Evolutionary conservation across 2,329 filamentous ascomycete genomes (phyloP).

Genomic region (Diplodia corticola): DNA sequence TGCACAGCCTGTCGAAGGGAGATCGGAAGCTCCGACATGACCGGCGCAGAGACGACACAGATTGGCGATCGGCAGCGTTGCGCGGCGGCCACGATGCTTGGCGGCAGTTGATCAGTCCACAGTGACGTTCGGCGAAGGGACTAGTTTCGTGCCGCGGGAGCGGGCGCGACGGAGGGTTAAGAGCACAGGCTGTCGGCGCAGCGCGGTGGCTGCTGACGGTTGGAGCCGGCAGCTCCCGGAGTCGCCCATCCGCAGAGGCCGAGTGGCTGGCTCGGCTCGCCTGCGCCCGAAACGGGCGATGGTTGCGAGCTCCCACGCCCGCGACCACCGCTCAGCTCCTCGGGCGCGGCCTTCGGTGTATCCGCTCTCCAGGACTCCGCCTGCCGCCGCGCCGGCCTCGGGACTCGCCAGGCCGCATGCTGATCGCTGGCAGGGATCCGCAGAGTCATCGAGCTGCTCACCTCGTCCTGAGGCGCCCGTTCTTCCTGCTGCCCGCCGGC

Average conservation of each 20-base stretch:
- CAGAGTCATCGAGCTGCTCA: neutral
- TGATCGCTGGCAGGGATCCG: constrained; percentile 2
- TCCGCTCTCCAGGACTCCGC: neutral
- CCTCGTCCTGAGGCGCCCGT: neutral
- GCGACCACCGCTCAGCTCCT: neutral
- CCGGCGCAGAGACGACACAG: neutral
- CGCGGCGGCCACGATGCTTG: neutral
- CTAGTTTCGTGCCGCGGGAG: neutral
- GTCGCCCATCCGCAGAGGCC: neutral
- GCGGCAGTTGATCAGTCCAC: neutral
- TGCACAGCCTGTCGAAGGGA: neutral
- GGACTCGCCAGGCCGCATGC: neutral
- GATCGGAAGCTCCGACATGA: neutral
- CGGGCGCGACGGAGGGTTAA: neutral
- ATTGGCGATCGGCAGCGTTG: constrained; percentile 1
- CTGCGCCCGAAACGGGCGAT: neutral
- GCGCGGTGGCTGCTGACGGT: neutral
- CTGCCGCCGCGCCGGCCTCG: neutral
- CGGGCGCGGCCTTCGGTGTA: constrained; percentile 10
- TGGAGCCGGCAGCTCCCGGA: neutral
- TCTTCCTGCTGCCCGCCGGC: neutral
- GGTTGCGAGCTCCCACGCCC: neutral
- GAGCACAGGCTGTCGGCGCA: no score
- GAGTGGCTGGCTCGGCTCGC: constrained; percentile 4
- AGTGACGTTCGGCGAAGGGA: neutral